Evolutionary conservation across 805 yeast genomes (phyloP).

Genomic region (Ogataea naganishii): DNA sequence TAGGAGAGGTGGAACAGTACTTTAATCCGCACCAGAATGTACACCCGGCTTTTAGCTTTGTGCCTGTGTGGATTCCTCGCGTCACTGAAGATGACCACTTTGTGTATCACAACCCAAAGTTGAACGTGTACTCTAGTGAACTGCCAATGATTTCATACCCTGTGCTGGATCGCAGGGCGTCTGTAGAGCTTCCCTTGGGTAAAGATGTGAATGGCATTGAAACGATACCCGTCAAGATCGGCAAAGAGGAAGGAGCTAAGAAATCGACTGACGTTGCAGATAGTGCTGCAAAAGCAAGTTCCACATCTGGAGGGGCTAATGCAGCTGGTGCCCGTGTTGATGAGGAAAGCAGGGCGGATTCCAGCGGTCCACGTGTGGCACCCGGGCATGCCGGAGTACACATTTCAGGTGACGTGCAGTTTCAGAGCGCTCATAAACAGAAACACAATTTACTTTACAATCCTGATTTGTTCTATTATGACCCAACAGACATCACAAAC

Average conservation of each 20-base stretch:
- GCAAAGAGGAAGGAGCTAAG: slow-evolving; percentile 8
- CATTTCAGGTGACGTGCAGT: background rate
- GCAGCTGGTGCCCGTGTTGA: slow-evolving; percentile 1
- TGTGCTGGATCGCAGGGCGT: slow-evolving; percentile 23
- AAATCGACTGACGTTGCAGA: slow-evolving; percentile 4
- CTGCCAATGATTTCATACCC: slow-evolving; percentile 42
- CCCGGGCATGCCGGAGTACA: no score
- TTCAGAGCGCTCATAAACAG: slow-evolving; percentile 1
- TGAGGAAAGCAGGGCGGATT: background rate
- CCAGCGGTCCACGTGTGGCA: background rate
- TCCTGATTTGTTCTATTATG: slow-evolving; percentile 45
- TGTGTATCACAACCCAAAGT: slow-evolving; percentile 50
- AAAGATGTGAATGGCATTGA: slow-evolving; percentile 14
- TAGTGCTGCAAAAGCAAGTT: slow-evolving; percentile 1
- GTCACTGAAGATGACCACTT: slow-evolving; percentile 46
- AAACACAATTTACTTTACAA: slow-evolving; percentile 9
- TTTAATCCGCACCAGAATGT: no score
- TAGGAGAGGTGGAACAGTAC: no score
- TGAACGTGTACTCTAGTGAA: slow-evolving; percentile 50
- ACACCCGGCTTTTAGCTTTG: slow-evolving; percentile 19
- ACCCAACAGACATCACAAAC: slow-evolving; percentile 46
- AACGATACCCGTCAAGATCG: slow-evolving; percentile 9
- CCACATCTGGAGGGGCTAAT: background rate
- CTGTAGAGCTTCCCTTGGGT: slow-evolving; percentile 21
- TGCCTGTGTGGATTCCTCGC: slow-evolving; percentile 55